Evolutionary conservation across 2,329 filamentous ascomycete species (phyloP).

Genomic region (Calonectria leucothoes): DNA sequence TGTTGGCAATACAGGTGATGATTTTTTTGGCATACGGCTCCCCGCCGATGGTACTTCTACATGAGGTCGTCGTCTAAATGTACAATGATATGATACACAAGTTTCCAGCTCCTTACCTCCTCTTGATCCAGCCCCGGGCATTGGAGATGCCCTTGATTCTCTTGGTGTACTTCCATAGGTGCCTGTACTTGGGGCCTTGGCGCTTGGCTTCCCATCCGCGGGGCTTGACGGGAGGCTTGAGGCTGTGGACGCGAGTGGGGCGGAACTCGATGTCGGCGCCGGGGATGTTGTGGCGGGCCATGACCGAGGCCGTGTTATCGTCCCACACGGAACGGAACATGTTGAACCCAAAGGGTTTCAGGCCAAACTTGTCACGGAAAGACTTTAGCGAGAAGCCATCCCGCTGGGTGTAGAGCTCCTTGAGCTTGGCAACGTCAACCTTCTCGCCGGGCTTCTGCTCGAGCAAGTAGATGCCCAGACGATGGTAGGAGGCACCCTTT

Average conservation of each 20-base stretch:
- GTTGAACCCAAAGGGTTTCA: constrained; percentile 83
- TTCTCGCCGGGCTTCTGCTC: constrained; percentile 75
- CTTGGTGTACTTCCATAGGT: constrained; percentile 74
- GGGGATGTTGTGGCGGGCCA: constrained; percentile 80
- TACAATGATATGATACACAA: constrained; percentile 41
- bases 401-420: constrained; percentile 63
- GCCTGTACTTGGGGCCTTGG: constrained; percentile 72
- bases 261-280: constrained; percentile 88
- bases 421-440: constrained; percentile 69
- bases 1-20: constrained; percentile 7
- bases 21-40: constrained; percentile 6
- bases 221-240: constrained; percentile 70
- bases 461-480: constrained; percentile 84
- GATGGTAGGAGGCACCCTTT: constrained; percentile 92
- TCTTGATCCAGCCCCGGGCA: constrained; percentile 55
- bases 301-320: constrained; percentile 85
- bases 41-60: constrained; percentile 30
- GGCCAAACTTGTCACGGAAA: constrained; percentile 75
- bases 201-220: constrained; percentile 76
- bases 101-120: constrained; percentile 42
- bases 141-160: constrained; percentile 62
- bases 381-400: constrained; percentile 81
- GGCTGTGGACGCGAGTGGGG: constrained; percentile 78
- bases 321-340: constrained; percentile 94
- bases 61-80: constrained; percentile 42